phyloP scores from a whole-genome alignment of 495 filamentous ascomycete species.

The Stereocaulon alpinum region DNA sequence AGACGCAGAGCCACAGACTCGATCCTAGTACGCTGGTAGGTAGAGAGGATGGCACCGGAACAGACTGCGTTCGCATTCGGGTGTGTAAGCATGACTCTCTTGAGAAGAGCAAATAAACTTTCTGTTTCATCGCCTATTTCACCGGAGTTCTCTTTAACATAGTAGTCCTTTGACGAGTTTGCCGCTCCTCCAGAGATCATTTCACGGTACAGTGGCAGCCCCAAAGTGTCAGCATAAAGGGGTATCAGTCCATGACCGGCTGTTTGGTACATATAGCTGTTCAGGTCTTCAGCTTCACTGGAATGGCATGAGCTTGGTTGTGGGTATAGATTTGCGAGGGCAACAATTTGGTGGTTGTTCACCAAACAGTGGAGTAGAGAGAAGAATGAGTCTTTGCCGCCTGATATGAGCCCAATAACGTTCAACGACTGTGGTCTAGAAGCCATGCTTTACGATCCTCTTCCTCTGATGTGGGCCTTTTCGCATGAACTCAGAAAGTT shows the following conservation, averaged over 20 bases:
- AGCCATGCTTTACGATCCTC: background rate
- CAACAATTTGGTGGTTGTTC: constrained; percentile 78
- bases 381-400: constrained; percentile 94
- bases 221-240: constrained; percentile 66
- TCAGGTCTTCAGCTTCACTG: constrained; percentile 44
- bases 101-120: constrained; percentile 63
- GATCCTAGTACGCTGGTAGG: constrained; percentile 88
- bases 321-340: constrained; percentile 81
- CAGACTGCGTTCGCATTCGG: constrained; percentile 76
- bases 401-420: constrained; percentile 87
- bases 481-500: too few species aligned
- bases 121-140: constrained; percentile 68
- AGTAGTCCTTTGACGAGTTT: constrained; percentile 54
- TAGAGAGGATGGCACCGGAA: constrained; percentile 84
- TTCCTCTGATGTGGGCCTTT: too few species aligned
- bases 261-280: constrained; percentile 99
- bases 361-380: constrained; percentile 79
- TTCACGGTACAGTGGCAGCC: constrained; percentile 67
- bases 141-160: background rate
- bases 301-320: constrained; percentile 17
- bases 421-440: constrained; percentile 39
- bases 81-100: constrained; percentile 47
- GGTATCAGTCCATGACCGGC: constrained; percentile 83
- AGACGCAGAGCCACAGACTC: constrained; percentile 77
- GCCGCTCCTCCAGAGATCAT: constrained; percentile 59